phyloP scores from a whole-genome alignment of 371 early-diverging fungal genomes.

The Catenaria anguillulae region DNA sequence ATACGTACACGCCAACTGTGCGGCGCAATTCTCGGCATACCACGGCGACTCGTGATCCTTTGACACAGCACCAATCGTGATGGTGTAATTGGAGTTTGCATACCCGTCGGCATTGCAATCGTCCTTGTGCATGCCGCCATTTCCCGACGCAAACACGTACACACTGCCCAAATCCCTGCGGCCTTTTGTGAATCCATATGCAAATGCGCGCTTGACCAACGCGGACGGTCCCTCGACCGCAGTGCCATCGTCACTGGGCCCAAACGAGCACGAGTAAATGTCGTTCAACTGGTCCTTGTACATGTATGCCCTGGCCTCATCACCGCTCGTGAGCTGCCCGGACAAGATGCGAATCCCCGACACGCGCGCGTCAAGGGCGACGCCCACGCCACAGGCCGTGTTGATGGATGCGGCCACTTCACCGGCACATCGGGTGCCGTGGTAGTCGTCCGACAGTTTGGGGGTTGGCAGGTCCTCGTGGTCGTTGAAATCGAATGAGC shows the following conservation, averaged over 20 bases:
- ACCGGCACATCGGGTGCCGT: slow-evolving; percentile 95
- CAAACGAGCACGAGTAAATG: slow-evolving; percentile 91
- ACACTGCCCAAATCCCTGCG: slow-evolving; percentile 72
- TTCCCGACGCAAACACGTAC: slow-evolving; percentile 90
- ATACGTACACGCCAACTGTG: slow-evolving; percentile 75
- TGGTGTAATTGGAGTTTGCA: slow-evolving; percentile 86
- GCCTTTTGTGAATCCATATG: slow-evolving; percentile 68
- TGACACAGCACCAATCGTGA: slow-evolving; percentile 85
- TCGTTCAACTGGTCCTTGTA: slow-evolving; percentile 70
- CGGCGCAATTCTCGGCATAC: slow-evolving; percentile 83
- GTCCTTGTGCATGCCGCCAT: slow-evolving; percentile 66
- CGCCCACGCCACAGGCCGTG: slow-evolving; percentile 86
- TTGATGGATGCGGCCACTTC: slow-evolving; percentile 85
- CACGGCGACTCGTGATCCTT: slow-evolving; percentile 51
- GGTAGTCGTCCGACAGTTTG: slow-evolving; percentile 57
- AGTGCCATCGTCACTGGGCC: slow-evolving; percentile 80
- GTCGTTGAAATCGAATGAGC: slow-evolving; percentile 88
- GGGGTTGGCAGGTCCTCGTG: slow-evolving; percentile 61
- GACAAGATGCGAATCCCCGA: slow-evolving; percentile 86
- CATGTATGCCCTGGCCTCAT: slow-evolving; percentile 80
- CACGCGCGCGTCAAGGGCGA: slow-evolving; percentile 76
- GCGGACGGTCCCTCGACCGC: slow-evolving; percentile 75
- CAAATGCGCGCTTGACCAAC: slow-evolving; percentile 61
- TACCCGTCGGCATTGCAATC: slow-evolving; percentile 96
- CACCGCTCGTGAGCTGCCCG: slow-evolving; percentile 65